A percentile compares a stretch with the other conserved stretches of the same genome.
These are phyloP conservation scores for Vitis labrusca DNA, from an alignment of 164 flowering plant species.

Conservation along the genomic window DNA sequence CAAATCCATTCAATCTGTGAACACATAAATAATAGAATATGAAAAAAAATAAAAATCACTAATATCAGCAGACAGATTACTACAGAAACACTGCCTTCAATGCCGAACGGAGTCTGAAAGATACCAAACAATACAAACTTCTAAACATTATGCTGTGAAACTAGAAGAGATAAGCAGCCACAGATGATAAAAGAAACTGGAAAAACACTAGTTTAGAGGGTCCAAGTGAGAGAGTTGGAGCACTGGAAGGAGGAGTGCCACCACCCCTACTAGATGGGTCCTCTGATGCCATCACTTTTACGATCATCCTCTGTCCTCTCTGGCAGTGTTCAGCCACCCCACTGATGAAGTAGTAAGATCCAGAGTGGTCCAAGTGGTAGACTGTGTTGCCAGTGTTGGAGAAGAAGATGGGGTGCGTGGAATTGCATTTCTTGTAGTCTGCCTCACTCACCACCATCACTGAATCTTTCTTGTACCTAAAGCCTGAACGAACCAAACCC, in stretches of 20 bases:
- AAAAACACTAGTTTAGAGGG: conserved; percentile 6
- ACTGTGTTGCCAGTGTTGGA: conserved; percentile 62
- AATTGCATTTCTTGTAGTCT: conserved; percentile 57
- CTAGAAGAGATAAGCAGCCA: conserved; percentile 13
- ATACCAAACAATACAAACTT: background rate
- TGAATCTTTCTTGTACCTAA: conserved; percentile 65
- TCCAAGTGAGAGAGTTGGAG: conserved; percentile 5
- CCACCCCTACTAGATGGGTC: background rate
- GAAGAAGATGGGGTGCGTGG: conserved; percentile 48
- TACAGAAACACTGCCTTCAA: too few relatives aligned
- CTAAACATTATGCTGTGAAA: background rate
- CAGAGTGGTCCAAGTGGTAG: conserved; percentile 39
- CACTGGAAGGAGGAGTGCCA: conserved; percentile 10
- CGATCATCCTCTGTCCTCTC: conserved; percentile 62
- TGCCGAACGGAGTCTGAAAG: too few relatives aligned
- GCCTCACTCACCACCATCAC: conserved; percentile 54
- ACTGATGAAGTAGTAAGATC: conserved; percentile 69
- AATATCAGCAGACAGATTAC: too few relatives aligned
- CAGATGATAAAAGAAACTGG: conserved; percentile 8
- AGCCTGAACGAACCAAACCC: conserved; percentile 29
- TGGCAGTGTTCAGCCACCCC: conserved; percentile 66
- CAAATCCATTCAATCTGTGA: too few relatives aligned
- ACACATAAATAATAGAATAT: too few relatives aligned
- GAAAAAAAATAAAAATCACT: too few relatives aligned
- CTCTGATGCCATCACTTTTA: conserved; percentile 38